Conservation (phyloP, 192 early-diverging fungal species). For the Podila clonocystis region DNA sequence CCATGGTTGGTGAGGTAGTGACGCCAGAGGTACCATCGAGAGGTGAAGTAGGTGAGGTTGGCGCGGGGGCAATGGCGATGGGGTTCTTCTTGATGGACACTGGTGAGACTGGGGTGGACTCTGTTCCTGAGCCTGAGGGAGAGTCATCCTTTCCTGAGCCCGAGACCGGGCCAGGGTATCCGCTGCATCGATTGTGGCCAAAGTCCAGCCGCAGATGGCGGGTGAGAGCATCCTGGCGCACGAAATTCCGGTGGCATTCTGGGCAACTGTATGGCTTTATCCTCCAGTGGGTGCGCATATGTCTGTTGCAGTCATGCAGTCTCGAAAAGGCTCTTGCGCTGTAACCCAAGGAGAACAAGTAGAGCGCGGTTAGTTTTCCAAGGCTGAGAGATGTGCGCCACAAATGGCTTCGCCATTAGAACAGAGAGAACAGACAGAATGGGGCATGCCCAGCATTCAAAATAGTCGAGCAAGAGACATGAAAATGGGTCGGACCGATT, state of each 20-base stretch:
- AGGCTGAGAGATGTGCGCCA: neutral
- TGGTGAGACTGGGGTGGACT: slow-evolving; percentile 4
- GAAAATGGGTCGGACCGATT: no score
- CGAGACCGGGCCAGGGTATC: slow-evolving; percentile 37
- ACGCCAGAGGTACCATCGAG: no score
- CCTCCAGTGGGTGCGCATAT: slow-evolving; percentile 79
- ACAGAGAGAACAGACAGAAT: no score
- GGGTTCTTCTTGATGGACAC: slow-evolving; percentile 1
- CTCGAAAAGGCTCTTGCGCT: slow-evolving; percentile 66
- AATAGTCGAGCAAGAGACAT: no score
- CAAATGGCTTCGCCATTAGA: neutral
- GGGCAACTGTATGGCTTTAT: slow-evolving; percentile 81
- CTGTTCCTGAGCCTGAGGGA: neutral
- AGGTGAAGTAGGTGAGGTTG: slow-evolving; percentile 16
- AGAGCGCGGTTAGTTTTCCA: neutral
- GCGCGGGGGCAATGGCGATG: neutral
- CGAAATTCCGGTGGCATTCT: slow-evolving; percentile 78
- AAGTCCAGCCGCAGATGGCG: slow-evolving; percentile 46
- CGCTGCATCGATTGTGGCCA: slow-evolving; percentile 48
- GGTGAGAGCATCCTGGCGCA: slow-evolving; percentile 43
- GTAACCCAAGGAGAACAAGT: neutral
- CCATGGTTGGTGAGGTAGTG: neutral
- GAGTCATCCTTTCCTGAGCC: slow-evolving; percentile 1
- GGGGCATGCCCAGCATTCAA: no score
- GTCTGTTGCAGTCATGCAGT: slow-evolving; percentile 80